Evolutionary conservation across 1,284 basidiomycete genomes (phyloP), one percentile per base, ranked within the genome.

Genomic region (Tylopilus sp.): DNA sequence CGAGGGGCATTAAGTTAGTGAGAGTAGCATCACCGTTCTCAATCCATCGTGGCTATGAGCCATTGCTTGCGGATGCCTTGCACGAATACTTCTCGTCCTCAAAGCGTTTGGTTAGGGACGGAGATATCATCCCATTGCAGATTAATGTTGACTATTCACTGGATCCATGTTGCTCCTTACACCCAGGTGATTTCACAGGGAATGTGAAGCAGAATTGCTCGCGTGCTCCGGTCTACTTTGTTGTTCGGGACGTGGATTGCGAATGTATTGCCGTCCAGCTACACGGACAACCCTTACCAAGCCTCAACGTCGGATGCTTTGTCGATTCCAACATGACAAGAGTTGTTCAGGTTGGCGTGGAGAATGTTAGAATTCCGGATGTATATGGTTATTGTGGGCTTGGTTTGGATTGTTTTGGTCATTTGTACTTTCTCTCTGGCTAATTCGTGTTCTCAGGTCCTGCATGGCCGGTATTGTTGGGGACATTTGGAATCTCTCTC

Each of bases 271-370:
- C 79, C 33, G 56, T 69, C n/a, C 68, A 65, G 24, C 58, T 29
- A 65, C 31, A 57, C 57, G 36, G 55, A 54, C 64, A 75, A 35
- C 75, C 75, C 26, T 73, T 75, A 2, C 74, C 75, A 0, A 64
- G 76, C 8, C 89, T 89, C 8, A 82, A 91, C 62, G 66, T 94
- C 7, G 95, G 95, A 0, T 95, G 88, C 62, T 90, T 89, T 78
- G 76, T 95, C 12, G 91, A 97, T 62, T 72, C 83, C 0, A 66
- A 73, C 1, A 63, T 77, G 6, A 94, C 93, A 30, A 82, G 85
- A 51, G 81, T 96, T 61, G 66, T 88, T 7, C 91, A 94, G 68
- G 77, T 82, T 1, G 93, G 94, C 0, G 64, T 91, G 2, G 88
- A 90, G 58, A 81, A 88, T 55, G 74, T 77, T 12, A 72, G 78